Conservation (phyloP, 371 early-diverging fungal genomes). For the Quaeritorhiza haematococci region DNA sequence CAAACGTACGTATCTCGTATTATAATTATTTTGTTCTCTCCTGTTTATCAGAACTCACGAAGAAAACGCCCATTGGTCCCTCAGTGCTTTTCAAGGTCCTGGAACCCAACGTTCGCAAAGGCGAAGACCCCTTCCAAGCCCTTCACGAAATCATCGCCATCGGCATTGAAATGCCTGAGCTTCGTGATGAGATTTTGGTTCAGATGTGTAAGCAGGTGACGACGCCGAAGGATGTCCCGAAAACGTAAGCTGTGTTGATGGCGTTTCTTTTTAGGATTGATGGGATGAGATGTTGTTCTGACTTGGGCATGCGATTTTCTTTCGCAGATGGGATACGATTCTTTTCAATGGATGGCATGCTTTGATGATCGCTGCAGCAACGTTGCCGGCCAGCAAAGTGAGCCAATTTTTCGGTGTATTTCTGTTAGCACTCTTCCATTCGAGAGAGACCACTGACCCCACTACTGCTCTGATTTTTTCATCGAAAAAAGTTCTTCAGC, state of each 20-base stretch:
- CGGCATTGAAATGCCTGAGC: slow-evolving; percentile 26
- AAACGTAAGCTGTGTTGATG: background rate
- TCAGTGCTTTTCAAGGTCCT: slow-evolving; percentile 26
- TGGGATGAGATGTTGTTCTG: slow-evolving; percentile 32
- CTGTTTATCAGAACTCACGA: background rate
- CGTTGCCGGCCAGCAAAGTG: slow-evolving; percentile 40
- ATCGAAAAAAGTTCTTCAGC: slow-evolving; percentile 18
- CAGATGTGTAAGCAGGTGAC: slow-evolving; percentile 41
- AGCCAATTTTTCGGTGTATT: background rate
- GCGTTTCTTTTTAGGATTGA: background rate
- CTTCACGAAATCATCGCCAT: slow-evolving; percentile 18
- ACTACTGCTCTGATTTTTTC: background rate
- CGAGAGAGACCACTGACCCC: no score
- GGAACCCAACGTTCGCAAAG: slow-evolving; percentile 26
- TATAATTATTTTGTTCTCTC: background rate
- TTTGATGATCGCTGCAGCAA: slow-evolving; percentile 24
- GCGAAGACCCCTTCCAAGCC: slow-evolving; percentile 16
- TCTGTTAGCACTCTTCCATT: background rate
- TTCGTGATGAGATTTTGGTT: slow-evolving; percentile 42
- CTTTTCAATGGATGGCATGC: slow-evolving; percentile 28
- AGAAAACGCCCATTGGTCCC: background rate
- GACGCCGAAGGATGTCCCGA: slow-evolving; percentile 23
- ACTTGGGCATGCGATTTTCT: no score
- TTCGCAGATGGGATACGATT: slow-evolving; percentile 13
- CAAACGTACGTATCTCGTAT: slow-evolving; percentile 22